Evolutionary conservation across 805 yeast genomes (phyloP).

Genomic region (Lachancea fermentati): DNA sequence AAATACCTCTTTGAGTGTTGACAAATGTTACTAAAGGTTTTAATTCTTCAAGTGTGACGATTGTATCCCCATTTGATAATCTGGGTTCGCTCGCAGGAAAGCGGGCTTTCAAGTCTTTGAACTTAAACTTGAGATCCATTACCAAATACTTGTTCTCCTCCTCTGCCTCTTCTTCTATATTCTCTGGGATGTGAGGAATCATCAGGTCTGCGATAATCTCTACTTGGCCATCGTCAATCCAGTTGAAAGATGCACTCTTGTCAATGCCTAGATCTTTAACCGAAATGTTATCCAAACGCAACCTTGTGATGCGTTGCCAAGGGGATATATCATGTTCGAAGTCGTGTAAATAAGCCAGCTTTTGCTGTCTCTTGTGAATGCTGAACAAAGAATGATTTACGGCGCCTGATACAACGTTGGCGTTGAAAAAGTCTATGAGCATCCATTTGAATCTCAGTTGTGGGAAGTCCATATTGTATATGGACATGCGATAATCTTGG

Average conservation of each 20-base stretch:
- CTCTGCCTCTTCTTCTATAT: slow-evolving; percentile 11
- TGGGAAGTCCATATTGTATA: slow-evolving; percentile 64
- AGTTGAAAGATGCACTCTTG: slow-evolving; percentile 46
- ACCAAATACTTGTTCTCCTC: slow-evolving; percentile 47
- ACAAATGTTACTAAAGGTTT: slow-evolving; percentile 57
- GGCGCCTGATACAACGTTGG: slow-evolving; percentile 66
- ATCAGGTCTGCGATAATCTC: slow-evolving; percentile 68
- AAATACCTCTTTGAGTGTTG: slow-evolving; percentile 39
- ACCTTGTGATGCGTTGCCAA: slow-evolving; percentile 47
- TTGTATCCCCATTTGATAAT: slow-evolving; percentile 49
- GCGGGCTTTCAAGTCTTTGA: slow-evolving; percentile 55
- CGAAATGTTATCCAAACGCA: slow-evolving; percentile 37
- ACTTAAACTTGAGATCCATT: slow-evolving; percentile 59
- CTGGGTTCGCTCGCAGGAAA: slow-evolving; percentile 45
- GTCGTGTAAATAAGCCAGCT: slow-evolving; percentile 41
- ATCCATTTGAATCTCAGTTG: slow-evolving; percentile 53
- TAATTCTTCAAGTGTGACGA: slow-evolving; percentile 53
- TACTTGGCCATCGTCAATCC: slow-evolving; percentile 67
- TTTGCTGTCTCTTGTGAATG: slow-evolving; percentile 65
- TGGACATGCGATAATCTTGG: slow-evolving; percentile 37
- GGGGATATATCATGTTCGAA: slow-evolving; percentile 35
- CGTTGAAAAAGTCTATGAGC: slow-evolving; percentile 62
- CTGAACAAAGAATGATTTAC: slow-evolving; percentile 71
- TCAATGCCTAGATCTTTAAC: slow-evolving; percentile 35
- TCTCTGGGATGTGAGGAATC: slow-evolving; percentile 50